Conservation (phyloP, 2,329 filamentous ascomycete genomes). For the Alternaria sp. region DNA sequence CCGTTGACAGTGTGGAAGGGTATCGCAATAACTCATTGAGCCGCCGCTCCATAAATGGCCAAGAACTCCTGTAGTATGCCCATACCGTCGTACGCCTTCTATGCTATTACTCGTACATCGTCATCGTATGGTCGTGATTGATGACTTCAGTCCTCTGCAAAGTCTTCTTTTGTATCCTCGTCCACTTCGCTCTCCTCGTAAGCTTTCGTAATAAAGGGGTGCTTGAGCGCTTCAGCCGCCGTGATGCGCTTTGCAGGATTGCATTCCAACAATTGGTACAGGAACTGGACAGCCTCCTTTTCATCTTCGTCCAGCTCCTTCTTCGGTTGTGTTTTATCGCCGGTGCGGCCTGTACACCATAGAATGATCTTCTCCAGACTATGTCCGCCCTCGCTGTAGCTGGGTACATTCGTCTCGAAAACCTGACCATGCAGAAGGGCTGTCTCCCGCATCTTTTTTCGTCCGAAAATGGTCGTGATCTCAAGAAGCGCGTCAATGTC, state of each 20-base stretch:
- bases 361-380: slow-evolving; percentile 91
- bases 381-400: slow-evolving; percentile 84
- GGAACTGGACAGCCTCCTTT: slow-evolving; percentile 74
- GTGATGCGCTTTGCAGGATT: slow-evolving; percentile 78
- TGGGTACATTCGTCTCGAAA: slow-evolving; percentile 92
- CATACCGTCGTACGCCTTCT: slow-evolving; percentile 29
- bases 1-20: slow-evolving; percentile 26
- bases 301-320: slow-evolving; percentile 71
- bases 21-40: slow-evolving; percentile 41
- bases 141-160: slow-evolving; percentile 32
- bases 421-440: slow-evolving; percentile 88
- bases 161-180: slow-evolving; percentile 45
- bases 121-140: slow-evolving; percentile 23
- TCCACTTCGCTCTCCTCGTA: slow-evolving; percentile 42
- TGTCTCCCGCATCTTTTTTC: slow-evolving; percentile 80
- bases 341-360: slow-evolving; percentile 86
- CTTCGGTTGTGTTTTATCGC: slow-evolving; percentile 56
- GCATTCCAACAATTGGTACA: slow-evolving; percentile 76
- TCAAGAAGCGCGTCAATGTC: slow-evolving; percentile 98
- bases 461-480: slow-evolving; percentile 93
- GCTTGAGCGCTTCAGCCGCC: slow-evolving; percentile 75
- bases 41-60: slow-evolving; percentile 26
- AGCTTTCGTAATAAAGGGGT: slow-evolving; percentile 68
- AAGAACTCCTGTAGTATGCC: slow-evolving; percentile 43
- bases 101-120: slow-evolving; percentile 32